Conservation (phyloP, 129 eudicot species). For the Calendula officinalis region DNA sequence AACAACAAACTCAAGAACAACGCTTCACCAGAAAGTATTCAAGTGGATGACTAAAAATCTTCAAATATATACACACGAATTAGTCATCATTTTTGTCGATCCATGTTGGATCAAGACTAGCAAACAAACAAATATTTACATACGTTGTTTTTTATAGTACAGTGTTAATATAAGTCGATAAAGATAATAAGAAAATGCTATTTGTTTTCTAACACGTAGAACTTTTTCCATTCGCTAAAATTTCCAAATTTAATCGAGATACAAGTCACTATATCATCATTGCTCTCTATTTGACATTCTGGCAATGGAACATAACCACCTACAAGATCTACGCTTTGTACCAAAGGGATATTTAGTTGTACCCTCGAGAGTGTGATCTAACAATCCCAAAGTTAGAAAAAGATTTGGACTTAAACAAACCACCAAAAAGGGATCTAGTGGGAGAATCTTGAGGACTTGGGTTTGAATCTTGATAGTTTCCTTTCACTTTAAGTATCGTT, state of each 20-base stretch:
- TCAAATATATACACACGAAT: background rate
- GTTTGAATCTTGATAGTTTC: slow-evolving; percentile 37
- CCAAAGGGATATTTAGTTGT: slow-evolving; percentile 5
- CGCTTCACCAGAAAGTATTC: background rate
- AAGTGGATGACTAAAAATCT: background rate
- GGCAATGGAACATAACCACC: background rate
- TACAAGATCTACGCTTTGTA: background rate
- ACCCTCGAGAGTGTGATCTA: slow-evolving; percentile 59
- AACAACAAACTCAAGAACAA: slow-evolving; percentile 14
- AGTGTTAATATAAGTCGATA: background rate
- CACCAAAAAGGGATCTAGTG: slow-evolving; percentile 76
- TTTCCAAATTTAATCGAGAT: background rate
- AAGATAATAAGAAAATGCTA: background rate
- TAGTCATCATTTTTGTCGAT: background rate
- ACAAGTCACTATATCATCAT: slow-evolving; percentile 8
- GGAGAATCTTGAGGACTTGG: slow-evolving; percentile 71
- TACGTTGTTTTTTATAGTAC: background rate
- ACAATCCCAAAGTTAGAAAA: slow-evolving; percentile 81
- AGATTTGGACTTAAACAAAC: slow-evolving; percentile 76
- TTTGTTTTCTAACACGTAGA: background rate
- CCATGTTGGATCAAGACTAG: slow-evolving; percentile 20
- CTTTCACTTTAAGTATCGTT: slow-evolving; percentile 71
- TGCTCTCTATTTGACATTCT: background rate
- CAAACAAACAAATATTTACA: slow-evolving; percentile 17
- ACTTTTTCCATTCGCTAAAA: background rate